These are phyloP conservation scores for Fraxinus baroniana DNA, from an alignment of 305 asterid species.

Conservation along the genomic window DNA sequence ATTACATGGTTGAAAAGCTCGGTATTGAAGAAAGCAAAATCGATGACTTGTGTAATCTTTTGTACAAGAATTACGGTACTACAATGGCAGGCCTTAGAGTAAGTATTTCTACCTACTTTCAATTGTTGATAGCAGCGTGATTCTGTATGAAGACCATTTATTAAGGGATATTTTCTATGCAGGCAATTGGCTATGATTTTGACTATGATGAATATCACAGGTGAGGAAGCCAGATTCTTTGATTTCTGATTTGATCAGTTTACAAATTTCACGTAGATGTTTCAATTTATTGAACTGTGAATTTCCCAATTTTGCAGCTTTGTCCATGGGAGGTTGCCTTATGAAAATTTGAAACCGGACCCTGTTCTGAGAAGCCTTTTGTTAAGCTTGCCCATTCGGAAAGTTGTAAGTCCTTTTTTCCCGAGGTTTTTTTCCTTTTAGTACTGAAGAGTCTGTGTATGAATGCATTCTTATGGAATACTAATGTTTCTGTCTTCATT, in stretches of 20 bases:
- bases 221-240: constrained; percentile 37
- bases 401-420: constrained; percentile 59
- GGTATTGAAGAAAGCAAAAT: constrained; percentile 68
- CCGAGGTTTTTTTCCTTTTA: background rate
- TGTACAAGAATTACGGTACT: constrained; percentile 84
- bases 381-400: constrained; percentile 65
- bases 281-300: constrained; percentile 1
- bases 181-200: constrained; percentile 94
- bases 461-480: background rate
- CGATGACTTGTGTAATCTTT: constrained; percentile 53
- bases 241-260: background rate
- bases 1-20: constrained; percentile 74
- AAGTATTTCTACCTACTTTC: constrained; percentile 13
- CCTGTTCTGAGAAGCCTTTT: constrained; percentile 76
- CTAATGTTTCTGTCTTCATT: background rate
- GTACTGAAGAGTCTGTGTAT: background rate
- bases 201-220: constrained; percentile 94
- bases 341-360: constrained; percentile 78
- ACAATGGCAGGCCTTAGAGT: constrained; percentile 99
- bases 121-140: background rate
- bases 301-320: constrained; percentile 48
- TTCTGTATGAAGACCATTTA: background rate
- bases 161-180: constrained; percentile 26
- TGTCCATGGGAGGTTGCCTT: constrained; percentile 93
- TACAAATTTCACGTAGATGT: background rate